These are phyloP conservation scores for Fragilariopsis cylindrus DNA, from an alignment of 108 stramenopile species.

Conservation along the genomic window DNA sequence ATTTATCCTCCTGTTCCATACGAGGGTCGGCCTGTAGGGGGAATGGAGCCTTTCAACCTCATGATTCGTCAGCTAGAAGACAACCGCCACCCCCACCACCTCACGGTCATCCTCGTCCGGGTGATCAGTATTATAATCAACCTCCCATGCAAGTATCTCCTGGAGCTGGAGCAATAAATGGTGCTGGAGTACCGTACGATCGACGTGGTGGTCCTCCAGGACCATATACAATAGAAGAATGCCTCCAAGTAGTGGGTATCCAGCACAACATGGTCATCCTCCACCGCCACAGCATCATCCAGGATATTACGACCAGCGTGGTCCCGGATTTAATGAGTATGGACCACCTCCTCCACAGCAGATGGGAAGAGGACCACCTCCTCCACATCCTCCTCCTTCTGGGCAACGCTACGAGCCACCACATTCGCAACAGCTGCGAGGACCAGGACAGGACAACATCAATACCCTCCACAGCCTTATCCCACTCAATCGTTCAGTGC, in stretches of 20 bases:
- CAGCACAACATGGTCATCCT: slow-evolving; percentile 16
- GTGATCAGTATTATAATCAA: slow-evolving; percentile 22
- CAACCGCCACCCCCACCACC: slow-evolving; percentile 22
- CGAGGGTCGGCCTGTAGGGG: slow-evolving; percentile 39
- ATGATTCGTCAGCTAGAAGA: slow-evolving; percentile 22
- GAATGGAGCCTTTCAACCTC: slow-evolving; percentile 50
- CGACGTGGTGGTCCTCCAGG: slow-evolving; percentile 9
- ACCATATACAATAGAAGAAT: not conserved
- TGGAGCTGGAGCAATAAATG: slow-evolving; percentile 9
- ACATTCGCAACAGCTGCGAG: slow-evolving; percentile 14
- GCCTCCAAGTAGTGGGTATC: slow-evolving; percentile 15
- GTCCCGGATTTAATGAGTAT: slow-evolving; percentile 50
- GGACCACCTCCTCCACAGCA: slow-evolving; percentile 30
- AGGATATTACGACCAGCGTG: slow-evolving; percentile 58
- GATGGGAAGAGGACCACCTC: slow-evolving; percentile 11
- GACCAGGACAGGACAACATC: slow-evolving; percentile 2
- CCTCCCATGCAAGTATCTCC: slow-evolving; percentile 34
- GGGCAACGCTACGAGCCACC: slow-evolving; percentile 15
- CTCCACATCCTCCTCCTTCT: slow-evolving; percentile 2
- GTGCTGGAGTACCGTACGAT: slow-evolving; percentile 11
- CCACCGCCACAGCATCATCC: slow-evolving; percentile 18
- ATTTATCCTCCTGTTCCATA: slow-evolving; percentile 25
- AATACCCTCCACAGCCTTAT: slow-evolving; percentile 27
- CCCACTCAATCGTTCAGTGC: slow-evolving; percentile 23
- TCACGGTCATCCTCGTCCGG: slow-evolving; percentile 5